Conservation (phyloP, 2,329 filamentous ascomycete genomes). For the Pseudopyrenochaeta lycopersici region DNA sequence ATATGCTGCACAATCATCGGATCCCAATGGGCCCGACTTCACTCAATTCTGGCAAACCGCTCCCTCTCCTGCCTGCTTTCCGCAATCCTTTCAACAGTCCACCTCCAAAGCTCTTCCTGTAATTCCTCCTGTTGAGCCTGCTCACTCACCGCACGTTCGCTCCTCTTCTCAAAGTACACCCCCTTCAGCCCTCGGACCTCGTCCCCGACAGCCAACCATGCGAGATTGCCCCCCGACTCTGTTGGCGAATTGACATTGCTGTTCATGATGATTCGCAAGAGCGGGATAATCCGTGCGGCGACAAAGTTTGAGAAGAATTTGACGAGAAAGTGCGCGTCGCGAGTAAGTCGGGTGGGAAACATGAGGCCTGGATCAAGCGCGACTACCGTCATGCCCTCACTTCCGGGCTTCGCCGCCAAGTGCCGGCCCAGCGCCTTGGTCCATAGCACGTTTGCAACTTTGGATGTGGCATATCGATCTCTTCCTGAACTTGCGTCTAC, state of each 20-base stretch:
- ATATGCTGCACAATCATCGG: neutral
- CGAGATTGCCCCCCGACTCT: constrained; percentile 54
- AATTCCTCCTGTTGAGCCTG: constrained; percentile 56
- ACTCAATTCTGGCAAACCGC: constrained; percentile 26
- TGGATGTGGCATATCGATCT: constrained; percentile 56
- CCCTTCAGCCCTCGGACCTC: constrained; percentile 49
- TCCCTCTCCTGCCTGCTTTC: constrained; percentile 31
- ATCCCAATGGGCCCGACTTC: neutral
- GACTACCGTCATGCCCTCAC: constrained; percentile 46
- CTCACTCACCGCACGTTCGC: constrained; percentile 52
- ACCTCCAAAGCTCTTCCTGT: constrained; percentile 57
- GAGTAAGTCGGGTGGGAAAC: constrained; percentile 57
- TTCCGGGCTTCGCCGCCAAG: constrained; percentile 30
- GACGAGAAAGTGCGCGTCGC: constrained; percentile 38
- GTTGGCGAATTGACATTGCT: constrained; percentile 51
- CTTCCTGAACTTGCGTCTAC: constrained; percentile 35
- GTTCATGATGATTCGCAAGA: constrained; percentile 46
- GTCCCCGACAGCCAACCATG: constrained; percentile 50
- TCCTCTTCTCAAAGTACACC: constrained; percentile 56
- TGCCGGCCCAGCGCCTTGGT: constrained; percentile 55
- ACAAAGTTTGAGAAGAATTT: constrained; percentile 50
- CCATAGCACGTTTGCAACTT: constrained; percentile 61
- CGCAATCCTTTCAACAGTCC: constrained; percentile 53
- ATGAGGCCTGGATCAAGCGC: constrained; percentile 60
- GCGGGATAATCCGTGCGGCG: constrained; percentile 46